Evolutionary conservation across 148 eudicot genomes (phyloP), one percentile per base, ranked within the genome.

Genomic region (Vaccinium corymbosum): DNA sequence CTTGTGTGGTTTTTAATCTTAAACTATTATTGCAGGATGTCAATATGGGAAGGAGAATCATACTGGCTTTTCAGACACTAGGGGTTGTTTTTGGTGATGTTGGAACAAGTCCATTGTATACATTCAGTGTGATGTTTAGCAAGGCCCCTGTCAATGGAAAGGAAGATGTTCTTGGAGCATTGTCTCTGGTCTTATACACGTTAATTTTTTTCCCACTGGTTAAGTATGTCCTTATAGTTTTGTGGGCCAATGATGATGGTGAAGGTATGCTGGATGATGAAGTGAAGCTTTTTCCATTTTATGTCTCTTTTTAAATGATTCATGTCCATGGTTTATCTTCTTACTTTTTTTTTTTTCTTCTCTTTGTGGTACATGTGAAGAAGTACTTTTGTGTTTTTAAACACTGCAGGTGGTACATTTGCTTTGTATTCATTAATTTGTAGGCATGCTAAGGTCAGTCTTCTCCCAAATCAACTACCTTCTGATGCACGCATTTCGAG

Each of bases 51-150:
- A 91, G 93, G 89, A 90, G 84, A 81, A 86, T 95, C 48, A 62
- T 90, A 59, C 87, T 97, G 88, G 89, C 89, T 66, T 91, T 92
- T 64, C 99, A 97, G 90, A 93, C 93, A 78, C 95, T 97, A 50
- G 99, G 98, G 84, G 93, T 93, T 83, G 99, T 97, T 55, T 97
- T 97, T 89, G 99, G 99, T 80, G 99, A 97, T 90, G 98, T 95
- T 85, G 99, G 98, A 83, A 97, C 96, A 16, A 97, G 99, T 88
- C 99, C 97, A 80, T 85, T 97, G 53, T 97, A 97, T 89, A 92
- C 99, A 76, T 97, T 97, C 88, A 93, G 95, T 68, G 97, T 97
- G 86, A 94, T 97, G 98, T 97, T 97, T 86, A 91, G 90, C 89
- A 97, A 94, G 89, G 97, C 98, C 78, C 98, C 99, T 72, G 89